These are phyloP conservation scores for Pyronema domesticum DNA, from an alignment of 495 filamentous ascomycete species.

Conservation along the genomic window DNA sequence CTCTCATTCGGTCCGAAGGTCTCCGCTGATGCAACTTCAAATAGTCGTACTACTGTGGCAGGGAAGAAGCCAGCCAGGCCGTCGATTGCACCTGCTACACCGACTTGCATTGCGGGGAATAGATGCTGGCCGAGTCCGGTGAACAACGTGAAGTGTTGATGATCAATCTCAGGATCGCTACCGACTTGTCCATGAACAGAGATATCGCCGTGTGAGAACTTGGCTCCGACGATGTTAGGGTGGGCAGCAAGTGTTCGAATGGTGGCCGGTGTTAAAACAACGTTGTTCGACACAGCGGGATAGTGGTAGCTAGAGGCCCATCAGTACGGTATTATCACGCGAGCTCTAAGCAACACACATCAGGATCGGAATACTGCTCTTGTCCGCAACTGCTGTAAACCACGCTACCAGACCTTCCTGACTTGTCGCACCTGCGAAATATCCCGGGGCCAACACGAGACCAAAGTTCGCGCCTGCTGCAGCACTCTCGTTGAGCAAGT, in stretches of 20 bases:
- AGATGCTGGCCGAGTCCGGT: constrained; percentile 50
- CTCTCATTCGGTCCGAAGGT: constrained; percentile 23
- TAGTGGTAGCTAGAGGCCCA: constrained; percentile 40
- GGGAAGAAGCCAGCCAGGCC: constrained; percentile 46
- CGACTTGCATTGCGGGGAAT: constrained; percentile 39
- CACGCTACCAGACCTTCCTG: constrained; percentile 36
- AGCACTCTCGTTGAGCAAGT: constrained; percentile 37
- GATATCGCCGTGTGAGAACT: constrained; percentile 50
- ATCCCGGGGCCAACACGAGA: constrained; percentile 39
- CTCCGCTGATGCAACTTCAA: constrained; percentile 29
- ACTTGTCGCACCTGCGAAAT: constrained; percentile 33
- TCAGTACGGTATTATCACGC: too few relatives aligned
- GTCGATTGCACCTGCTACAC: constrained; percentile 45
- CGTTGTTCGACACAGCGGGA: constrained; percentile 45
- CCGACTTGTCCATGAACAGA: constrained; percentile 43
- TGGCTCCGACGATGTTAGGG: constrained; percentile 46
- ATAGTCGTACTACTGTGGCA: constrained; percentile 38
- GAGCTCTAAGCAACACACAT: constrained; percentile 24
- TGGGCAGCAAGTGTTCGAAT: constrained; percentile 37
- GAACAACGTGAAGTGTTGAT: constrained; percentile 39
- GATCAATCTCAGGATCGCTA: constrained; percentile 32
- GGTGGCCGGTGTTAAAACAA: constrained; percentile 37
- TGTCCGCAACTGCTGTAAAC: constrained; percentile 37
- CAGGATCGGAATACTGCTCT: constrained; percentile 36
- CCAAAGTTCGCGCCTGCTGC: constrained; percentile 48